These are phyloP conservation scores for Nevesoporus exiguus DNA, from an alignment of 768 basidiomycete genomes.

Conservation along the genomic window DNA sequence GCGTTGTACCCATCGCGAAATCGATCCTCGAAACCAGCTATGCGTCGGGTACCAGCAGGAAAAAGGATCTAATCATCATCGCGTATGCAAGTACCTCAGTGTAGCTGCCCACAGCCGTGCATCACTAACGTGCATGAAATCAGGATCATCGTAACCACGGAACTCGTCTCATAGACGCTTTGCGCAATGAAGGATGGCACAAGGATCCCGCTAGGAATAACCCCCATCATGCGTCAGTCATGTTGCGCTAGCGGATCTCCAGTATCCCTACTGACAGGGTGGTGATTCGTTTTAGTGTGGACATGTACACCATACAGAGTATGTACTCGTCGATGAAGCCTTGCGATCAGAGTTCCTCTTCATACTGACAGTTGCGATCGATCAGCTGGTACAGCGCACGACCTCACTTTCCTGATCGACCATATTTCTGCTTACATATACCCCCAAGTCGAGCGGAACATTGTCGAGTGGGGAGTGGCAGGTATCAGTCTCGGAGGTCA, in stretches of 20 bases:
- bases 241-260: not conserved
- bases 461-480: conserved; percentile 66
- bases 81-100: conserved; percentile 22
- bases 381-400: conserved; percentile 59
- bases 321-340: not conserved
- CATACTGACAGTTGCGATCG: conserved; percentile 4
- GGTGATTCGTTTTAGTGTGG: conserved; percentile 14
- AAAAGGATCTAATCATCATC: conserved; percentile 28
- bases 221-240: conserved; percentile 29
- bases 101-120: not conserved
- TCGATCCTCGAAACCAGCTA: conserved; percentile 24
- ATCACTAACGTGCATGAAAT: not conserved
- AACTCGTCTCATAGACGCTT: conserved; percentile 22
- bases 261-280: conserved; percentile 1
- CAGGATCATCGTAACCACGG: conserved; percentile 35
- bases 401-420: conserved; percentile 80
- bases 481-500: conserved; percentile 87
- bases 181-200: conserved; percentile 26
- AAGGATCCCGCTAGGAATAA: conserved; percentile 22
- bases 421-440: conserved; percentile 73
- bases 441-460: conserved; percentile 55
- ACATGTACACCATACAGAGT: conserved; percentile 35
- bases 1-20: conserved; percentile 15
- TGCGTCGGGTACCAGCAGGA: conserved; percentile 6
- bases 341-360: not conserved